Evolutionary conservation across 2,329 filamentous ascomycete species (phyloP), one percentile per base, ranked within the genome.

Genomic region (Sclerotinia borealis): DNA sequence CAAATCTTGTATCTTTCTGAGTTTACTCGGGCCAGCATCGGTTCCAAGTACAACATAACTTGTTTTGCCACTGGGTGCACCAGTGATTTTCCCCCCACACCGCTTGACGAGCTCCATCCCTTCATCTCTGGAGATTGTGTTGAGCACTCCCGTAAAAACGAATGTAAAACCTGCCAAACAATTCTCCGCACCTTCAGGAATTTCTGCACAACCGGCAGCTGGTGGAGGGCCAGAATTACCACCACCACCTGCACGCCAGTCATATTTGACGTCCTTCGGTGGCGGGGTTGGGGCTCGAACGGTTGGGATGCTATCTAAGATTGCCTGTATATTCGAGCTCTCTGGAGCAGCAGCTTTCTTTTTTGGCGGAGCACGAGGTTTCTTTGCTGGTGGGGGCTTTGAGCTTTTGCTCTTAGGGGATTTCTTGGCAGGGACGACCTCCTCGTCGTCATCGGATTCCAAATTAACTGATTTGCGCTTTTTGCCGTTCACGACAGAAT

Each of bases 1-100:
- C 70, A 90, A 79, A 25, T 91, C 83, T 63, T 84, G 82, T 69
- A 99, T 98, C 69, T 93, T 97, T 68, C 88, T 81, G 47, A 99
- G 81, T 75, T 99, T 99, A 76, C 89, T 96, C 1, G 95, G 95
- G 0, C 95, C 95, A 29, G 96, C 95, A 75, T 98, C 95, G 31
- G 83, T 84, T 49, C 95, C 95, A 3, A 99, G 83, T 19, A 99
- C 91, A 51, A 99, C 92, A 73, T 92, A 99, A 72, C 84, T 95
- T 0, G 96, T 99, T 77, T 96, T 98, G 72, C 88, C 90, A 74
- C 93, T 98, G 25, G 96, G 95, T 6, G 86, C 88, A 11, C 80
- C 81, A 11, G 89, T 96, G 29, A 96, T 87, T 77, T 96, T 98
- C 60, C 95, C 95, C 48, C 95, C 96, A 75, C 97, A 96, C 66